Percentiles rank a stretch among this genome's conserved stretches.
Conservation (phyloP, 1,139 yeast genomes). For the Debaryomyces udenii region DNA sequence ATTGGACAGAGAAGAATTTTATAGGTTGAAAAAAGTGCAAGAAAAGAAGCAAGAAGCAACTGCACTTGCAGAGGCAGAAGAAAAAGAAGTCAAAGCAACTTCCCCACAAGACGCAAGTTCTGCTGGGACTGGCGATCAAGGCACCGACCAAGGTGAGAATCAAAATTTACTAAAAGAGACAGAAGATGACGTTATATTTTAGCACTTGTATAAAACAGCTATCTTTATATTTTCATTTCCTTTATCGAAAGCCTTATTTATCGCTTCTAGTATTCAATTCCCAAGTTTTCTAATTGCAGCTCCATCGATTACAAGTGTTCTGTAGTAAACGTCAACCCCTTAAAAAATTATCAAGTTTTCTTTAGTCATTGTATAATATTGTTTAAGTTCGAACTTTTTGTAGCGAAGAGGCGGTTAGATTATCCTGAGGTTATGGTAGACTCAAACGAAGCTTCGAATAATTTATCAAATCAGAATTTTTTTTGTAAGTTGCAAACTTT, state of each 20-base stretch:
- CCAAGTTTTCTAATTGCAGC: too few relatives aligned
- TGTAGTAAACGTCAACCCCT: too few relatives aligned
- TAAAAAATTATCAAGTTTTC: too few relatives aligned
- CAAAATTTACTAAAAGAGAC: conserved; percentile 39
- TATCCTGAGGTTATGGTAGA: too few relatives aligned
- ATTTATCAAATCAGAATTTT: too few relatives aligned
- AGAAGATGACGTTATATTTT: conserved; percentile 50
- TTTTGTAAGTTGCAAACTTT: too few relatives aligned
- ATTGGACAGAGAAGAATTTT: conserved; percentile 96
- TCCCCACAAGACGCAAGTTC: conserved; percentile 18
- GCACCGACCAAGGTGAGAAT: conserved; percentile 24
- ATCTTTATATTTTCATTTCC: not conserved
- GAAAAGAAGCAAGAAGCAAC: conserved; percentile 87
- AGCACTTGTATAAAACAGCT: conserved; percentile 11
- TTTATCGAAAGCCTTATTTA: not conserved
- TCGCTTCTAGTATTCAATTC: too few relatives aligned
- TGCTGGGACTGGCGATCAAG: conserved; percentile 26
- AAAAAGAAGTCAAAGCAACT: conserved; percentile 22
- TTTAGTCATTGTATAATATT: too few relatives aligned
- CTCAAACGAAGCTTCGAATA: too few relatives aligned
- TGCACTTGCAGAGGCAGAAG: conserved; percentile 65
- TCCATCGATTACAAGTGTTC: too few relatives aligned
- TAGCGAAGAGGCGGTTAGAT: too few relatives aligned
- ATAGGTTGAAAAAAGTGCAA: conserved; percentile 93
- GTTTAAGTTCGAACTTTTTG: too few relatives aligned